Percentiles rank a stretch among this genome's conserved stretches.
Evolutionary conservation across 2,329 filamentous ascomycete genomes (phyloP).

Genomic region (Pseudofabraea citricarpa): DNA sequence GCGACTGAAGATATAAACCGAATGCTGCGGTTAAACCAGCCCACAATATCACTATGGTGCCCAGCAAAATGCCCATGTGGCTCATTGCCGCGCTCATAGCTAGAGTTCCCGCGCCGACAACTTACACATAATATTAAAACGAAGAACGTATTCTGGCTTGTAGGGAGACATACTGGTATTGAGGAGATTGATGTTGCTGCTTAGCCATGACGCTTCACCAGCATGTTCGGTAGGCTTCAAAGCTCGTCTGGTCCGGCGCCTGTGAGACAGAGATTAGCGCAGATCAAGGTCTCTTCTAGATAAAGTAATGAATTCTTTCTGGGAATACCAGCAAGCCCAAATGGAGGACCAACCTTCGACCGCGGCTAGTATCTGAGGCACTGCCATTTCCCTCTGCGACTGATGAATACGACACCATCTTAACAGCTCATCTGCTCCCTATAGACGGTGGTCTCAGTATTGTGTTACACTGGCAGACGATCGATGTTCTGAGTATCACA

Average conservation of each 20-base stretch:
- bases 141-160: too few species aligned
- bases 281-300: conserved; percentile 3
- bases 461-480: too few species aligned
- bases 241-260: conserved; percentile 26
- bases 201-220: conserved; percentile 82
- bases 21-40: conserved; percentile 85
- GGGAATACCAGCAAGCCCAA: too few species aligned
- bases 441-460: too few species aligned
- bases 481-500: too few species aligned
- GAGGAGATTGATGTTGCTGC: conserved; percentile 89
- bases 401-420: conserved; percentile 24
- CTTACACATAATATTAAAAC: too few species aligned
- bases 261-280: conserved; percentile 7
- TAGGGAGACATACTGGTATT: conserved; percentile 93
- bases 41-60: conserved; percentile 82
- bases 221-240: conserved; percentile 60
- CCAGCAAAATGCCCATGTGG: conserved; percentile 89
- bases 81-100: conserved; percentile 75
- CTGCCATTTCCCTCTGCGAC: conserved; percentile 17
- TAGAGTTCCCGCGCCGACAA: conserved; percentile 89
- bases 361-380: conserved; percentile 18
- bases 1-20: conserved; percentile 88
- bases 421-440: not conserved
- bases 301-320: too few species aligned
- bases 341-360: conserved; percentile 16